Evolutionary conservation across 129 eudicot species (phyloP).

Genomic region (Cynara cardunculus): DNA sequence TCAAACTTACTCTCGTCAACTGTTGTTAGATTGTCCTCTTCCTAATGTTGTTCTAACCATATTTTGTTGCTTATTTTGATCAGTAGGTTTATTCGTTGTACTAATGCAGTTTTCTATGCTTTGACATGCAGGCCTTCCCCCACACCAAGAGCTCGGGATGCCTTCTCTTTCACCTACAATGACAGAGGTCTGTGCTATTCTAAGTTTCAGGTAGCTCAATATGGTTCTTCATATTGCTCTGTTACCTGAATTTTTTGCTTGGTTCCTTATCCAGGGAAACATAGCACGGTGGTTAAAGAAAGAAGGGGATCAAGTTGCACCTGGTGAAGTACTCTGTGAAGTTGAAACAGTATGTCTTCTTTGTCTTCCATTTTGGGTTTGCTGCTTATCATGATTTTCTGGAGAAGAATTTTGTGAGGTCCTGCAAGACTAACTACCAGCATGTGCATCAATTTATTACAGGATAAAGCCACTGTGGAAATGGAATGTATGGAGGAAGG

Average conservation of each 20-base stretch:
- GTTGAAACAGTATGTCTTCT: conserved; percentile 79
- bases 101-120: conserved; percentile 1
- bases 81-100: not conserved
- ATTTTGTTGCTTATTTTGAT: not conserved
- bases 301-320: conserved; percentile 89
- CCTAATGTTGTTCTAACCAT: not conserved
- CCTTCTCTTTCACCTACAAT: conserved; percentile 99
- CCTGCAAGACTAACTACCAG: conserved; percentile 1
- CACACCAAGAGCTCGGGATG: conserved; percentile 96
- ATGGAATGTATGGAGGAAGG: conserved; percentile 99
- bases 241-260: not conserved
- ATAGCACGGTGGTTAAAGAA: conserved; percentile 98
- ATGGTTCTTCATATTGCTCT: not conserved
- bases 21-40: not conserved
- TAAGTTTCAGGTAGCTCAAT: conserved; percentile 11
- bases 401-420: not conserved
- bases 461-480: conserved; percentile 99
- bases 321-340: conserved; percentile 99
- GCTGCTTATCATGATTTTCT: not conserved
- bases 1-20: not conserved
- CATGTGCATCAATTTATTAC: conserved; percentile 7
- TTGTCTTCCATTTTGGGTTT: not conserved
- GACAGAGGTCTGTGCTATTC: conserved; percentile 61
- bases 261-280: conserved; percentile 60
- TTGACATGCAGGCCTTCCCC: conserved; percentile 72